A percentile compares a stretch with the other conserved stretches of the same genome.
Evolutionary conservation across 1,139 yeast species (phyloP).

Genomic region (Suhomyces terraborum): DNA sequence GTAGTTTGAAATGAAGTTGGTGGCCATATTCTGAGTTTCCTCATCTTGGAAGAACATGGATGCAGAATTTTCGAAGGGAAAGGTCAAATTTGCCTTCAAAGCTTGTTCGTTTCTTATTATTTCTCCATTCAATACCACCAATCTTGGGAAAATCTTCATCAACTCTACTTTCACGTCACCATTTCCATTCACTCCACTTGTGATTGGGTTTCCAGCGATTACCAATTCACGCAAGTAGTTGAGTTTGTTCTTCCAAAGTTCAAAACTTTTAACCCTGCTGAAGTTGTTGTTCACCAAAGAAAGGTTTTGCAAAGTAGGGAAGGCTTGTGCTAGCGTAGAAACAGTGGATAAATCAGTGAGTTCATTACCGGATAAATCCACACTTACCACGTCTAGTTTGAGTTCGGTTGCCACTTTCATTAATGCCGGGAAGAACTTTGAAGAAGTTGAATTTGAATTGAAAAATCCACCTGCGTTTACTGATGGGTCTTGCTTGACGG

Average conservation of each 20-base stretch:
- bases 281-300: conserved; percentile 79
- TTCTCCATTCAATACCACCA: conserved; percentile 77
- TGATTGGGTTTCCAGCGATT: conserved; percentile 75
- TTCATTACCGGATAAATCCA: conserved; percentile 73
- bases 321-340: conserved; percentile 68
- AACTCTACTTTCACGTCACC: conserved; percentile 52
- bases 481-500: conserved; percentile 65
- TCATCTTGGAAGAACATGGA: conserved; percentile 75
- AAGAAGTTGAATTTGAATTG: conserved; percentile 54
- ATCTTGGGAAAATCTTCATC: conserved; percentile 71
- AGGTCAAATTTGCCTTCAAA: conserved; percentile 52
- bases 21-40: conserved; percentile 69
- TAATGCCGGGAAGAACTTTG: conserved; percentile 89
- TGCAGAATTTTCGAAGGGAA: conserved; percentile 52
- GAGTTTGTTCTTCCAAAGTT: conserved; percentile 78
- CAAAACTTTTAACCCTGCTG: conserved; percentile 58
- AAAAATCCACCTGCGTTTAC: conserved; percentile 68
- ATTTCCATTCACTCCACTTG: conserved; percentile 23
- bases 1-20: conserved; percentile 74
- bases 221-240: conserved; percentile 73
- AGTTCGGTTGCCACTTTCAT: conserved; percentile 75
- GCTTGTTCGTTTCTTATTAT: conserved; percentile 71
- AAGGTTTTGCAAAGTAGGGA: conserved; percentile 74
- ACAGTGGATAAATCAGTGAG: conserved; percentile 63
- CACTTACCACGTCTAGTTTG: conserved; percentile 62